phyloP scores from a whole-genome alignment of 108 stramenopile species.

The Nannochloropsis salina region DNA sequence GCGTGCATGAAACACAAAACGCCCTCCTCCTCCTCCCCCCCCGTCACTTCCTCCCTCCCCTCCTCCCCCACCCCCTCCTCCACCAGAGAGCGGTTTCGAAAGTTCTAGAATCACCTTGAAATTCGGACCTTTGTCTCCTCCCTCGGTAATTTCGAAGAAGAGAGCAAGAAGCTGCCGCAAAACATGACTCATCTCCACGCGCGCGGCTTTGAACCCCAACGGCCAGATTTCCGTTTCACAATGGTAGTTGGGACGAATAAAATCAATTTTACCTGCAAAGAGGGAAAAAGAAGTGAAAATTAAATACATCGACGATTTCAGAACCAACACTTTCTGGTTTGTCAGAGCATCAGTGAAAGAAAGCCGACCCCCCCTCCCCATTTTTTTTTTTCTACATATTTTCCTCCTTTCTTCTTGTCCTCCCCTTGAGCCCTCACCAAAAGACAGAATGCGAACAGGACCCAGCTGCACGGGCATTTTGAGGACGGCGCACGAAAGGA shows the following conservation, averaged over 20 bases:
- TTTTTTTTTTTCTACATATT: neutral
- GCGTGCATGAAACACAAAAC: neutral
- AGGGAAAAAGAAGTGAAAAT: neutral
- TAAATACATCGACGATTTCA: too few relatives aligned
- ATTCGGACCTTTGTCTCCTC: constrained; percentile 1
- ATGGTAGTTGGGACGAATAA: neutral
- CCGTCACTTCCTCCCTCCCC: neutral
- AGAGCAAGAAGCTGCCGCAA: neutral
- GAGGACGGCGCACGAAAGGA: neutral
- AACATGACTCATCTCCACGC: neutral
- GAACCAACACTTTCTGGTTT: too few relatives aligned
- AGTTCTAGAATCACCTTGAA: neutral
- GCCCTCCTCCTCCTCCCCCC: neutral
- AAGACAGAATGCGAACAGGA: neutral
- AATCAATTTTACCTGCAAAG: constrained; percentile 20
- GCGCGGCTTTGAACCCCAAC: neutral
- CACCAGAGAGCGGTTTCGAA: neutral
- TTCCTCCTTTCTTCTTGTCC: neutral
- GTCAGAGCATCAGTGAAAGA: too few relatives aligned
- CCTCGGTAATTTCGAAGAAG: constrained; percentile 14
- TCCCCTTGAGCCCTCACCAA: neutral
- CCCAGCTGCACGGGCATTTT: neutral
- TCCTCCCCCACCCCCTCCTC: neutral
- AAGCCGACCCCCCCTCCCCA: too few relatives aligned
- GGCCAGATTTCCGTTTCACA: constrained; percentile 4